phyloP scores from a whole-genome alignment of 129 eudicot genomes.

The Chrysanthemum makinoi region DNA sequence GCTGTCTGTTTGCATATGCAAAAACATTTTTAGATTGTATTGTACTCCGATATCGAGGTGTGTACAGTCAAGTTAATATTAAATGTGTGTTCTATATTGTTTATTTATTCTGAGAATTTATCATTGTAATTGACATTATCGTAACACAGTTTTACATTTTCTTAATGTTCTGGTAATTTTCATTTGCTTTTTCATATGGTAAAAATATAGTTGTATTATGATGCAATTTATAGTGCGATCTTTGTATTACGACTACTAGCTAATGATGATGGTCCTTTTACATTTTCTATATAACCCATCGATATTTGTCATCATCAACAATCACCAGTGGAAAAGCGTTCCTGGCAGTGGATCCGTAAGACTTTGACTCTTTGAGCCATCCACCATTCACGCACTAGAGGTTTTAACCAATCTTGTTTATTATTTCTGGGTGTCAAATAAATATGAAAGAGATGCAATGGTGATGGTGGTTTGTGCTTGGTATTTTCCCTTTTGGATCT shows the following conservation, averaged over 20 bases:
- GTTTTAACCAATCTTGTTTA: background rate
- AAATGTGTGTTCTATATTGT: conserved; percentile 35
- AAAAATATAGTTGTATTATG: background rate
- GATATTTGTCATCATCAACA: no score
- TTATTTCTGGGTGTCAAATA: background rate
- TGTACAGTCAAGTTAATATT: conserved; percentile 48
- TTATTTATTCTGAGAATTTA: conserved; percentile 8
- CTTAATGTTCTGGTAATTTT: background rate
- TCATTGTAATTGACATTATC: conserved; percentile 9
- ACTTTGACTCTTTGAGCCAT: background rate
- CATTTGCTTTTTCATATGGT: background rate
- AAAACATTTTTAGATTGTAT: conserved; percentile 39
- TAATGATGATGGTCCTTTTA: no score
- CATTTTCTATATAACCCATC: background rate
- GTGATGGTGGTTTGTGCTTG: no score
- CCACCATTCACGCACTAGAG: background rate
- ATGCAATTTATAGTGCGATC: no score
- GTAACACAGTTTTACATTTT: background rate
- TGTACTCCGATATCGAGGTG: conserved; percentile 36
- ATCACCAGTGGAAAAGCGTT: no score
- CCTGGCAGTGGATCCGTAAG: no score
- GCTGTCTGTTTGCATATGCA: conserved; percentile 17
- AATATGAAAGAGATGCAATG: no score
- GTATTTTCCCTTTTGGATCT: no score
- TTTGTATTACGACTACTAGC: no score